phyloP scores from a whole-genome alignment of 2,329 filamentous ascomycete genomes.

The Ascocoryne sarcoides region DNA sequence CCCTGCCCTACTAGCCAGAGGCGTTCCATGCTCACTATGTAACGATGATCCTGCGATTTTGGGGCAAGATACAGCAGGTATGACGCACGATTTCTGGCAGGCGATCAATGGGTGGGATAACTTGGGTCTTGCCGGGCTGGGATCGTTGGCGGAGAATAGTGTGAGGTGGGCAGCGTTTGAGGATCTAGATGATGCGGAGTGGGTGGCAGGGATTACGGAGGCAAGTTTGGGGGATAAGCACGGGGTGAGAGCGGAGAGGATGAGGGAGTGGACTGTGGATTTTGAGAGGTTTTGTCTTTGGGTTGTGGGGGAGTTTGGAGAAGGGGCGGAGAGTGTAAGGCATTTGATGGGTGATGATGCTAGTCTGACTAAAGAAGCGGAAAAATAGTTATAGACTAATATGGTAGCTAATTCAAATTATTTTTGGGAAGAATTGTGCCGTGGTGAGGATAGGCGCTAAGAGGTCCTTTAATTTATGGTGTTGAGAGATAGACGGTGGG shows the following conservation, averaged over 20 bases:
- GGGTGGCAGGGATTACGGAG: slow-evolving; percentile 63
- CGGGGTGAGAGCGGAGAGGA: slow-evolving; percentile 60
- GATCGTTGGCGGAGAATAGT: slow-evolving; percentile 83
- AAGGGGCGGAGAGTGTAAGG: slow-evolving; percentile 27
- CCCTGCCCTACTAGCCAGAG: slow-evolving; percentile 74
- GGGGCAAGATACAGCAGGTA: slow-evolving; percentile 70
- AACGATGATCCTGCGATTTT: slow-evolving; percentile 90
- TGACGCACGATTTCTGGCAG: slow-evolving; percentile 94
- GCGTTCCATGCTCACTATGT: slow-evolving; percentile 73
- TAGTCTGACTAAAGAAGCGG: no score
- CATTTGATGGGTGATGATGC: slow-evolving; percentile 10
- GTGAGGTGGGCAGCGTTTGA: slow-evolving; percentile 85
- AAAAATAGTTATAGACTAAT: no score
- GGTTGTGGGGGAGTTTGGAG: slow-evolving; percentile 70
- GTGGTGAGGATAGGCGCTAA: no score
- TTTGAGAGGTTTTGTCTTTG: slow-evolving; percentile 91
- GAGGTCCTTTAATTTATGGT: no score
- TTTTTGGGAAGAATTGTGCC: no score
- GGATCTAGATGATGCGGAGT: slow-evolving; percentile 62
- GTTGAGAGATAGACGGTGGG: no score
- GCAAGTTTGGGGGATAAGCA: slow-evolving; percentile 63
- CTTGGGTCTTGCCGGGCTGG: slow-evolving; percentile 77
- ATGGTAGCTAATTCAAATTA: no score
- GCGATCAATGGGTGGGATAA: slow-evolving; percentile 87
- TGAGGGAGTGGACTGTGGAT: slow-evolving; percentile 70